These are phyloP conservation scores for Globisporangium solare DNA, from an alignment of 352 stramenopile genomes.

Conservation along the genomic window DNA sequence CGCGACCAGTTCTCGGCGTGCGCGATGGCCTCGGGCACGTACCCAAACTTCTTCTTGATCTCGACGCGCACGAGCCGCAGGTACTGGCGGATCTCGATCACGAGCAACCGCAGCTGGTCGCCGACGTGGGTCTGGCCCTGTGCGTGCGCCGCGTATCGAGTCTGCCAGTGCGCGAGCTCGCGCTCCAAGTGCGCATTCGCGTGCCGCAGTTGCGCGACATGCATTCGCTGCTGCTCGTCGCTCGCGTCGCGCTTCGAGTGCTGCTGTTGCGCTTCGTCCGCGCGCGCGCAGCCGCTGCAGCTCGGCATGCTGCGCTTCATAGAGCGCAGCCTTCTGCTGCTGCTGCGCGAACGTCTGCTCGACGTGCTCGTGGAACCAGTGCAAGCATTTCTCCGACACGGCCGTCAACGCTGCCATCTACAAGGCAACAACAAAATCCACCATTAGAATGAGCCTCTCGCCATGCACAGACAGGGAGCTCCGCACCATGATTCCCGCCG, in stretches of 20 bases:
- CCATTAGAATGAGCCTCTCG: too few species aligned
- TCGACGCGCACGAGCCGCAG: constrained; percentile 60
- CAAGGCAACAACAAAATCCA: not conserved
- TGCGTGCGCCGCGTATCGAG: constrained; percentile 15
- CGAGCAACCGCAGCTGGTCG: constrained; percentile 45
- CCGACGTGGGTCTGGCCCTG: constrained; percentile 30
- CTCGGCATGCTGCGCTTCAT: constrained; percentile 44
- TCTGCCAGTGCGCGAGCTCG: constrained; percentile 13
- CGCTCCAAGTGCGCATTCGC: constrained; percentile 20
- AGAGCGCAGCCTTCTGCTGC: constrained; percentile 37
- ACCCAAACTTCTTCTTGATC: constrained; percentile 78
- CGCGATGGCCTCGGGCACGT: constrained; percentile 71
- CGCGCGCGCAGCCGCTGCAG: constrained; percentile 20
- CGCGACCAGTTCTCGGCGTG: constrained; percentile 53
- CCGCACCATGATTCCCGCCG: not conserved
- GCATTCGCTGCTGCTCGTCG: constrained; percentile 8
- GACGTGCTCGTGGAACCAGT: constrained; percentile 50
- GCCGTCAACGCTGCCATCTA: constrained; percentile 37
- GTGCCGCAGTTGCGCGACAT: constrained; percentile 10
- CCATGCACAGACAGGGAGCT: too few species aligned
- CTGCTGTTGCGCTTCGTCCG: constrained; percentile 21
- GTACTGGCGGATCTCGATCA: constrained; percentile 62
- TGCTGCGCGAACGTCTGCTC: constrained; percentile 38
- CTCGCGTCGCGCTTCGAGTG: constrained; percentile 10
- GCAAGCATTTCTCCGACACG: constrained; percentile 46